Base-by-base conservation (phyloP, 2,329 filamentous ascomycete genomes). In the Cladosporium halotolerans region DNA sequence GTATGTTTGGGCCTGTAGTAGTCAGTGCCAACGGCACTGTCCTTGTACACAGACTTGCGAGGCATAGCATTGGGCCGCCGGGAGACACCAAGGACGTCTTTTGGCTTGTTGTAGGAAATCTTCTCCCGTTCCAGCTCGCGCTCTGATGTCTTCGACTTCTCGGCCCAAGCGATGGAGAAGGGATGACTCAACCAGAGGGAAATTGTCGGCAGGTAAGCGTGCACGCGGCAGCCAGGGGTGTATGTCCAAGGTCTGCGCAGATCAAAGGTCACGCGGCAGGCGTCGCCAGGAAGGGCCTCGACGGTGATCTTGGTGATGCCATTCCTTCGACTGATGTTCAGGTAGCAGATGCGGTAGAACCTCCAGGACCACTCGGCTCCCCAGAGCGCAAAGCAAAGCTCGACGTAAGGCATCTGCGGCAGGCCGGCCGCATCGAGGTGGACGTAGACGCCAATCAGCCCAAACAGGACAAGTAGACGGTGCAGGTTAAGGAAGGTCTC, bases 401-500 rank as follows among this genome's bases (percentile, higher is more conserved):
- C 76, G 62, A 96, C 78, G 77, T 87, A 95, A 1, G 83, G 77
- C 43, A 87, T 75, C 65, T 92, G 86, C 2, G 86, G 74, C 7
- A 89, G 73, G 3, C 76, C 70, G 28, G 88, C 81, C 9, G 87
- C 75, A 43, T 81, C 76, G 63, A 89, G 83, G 73, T 97, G 93
- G 38, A 91, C 75, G 79, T 85, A 93, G 8, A 91, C 83, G 63
- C 84, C 85, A 54, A 81, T 76, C 47, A 96, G 80, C 45, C 77
- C 75, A 51, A 88, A 66, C 33, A 85, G 70, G 38, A 85, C 89
- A 47, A 95, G 73, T 36, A 88, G 70, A 61, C 95, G 90, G 72
- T 97, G 93, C 31, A 86, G 72, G 67, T 88, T 89, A 62, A 97
- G 79, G 73, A 99, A 99, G 1, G 89, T 95, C 73, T 99, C 93